Evolutionary conservation across 2,329 filamentous ascomycete genomes (phyloP), one percentile per base, ranked within the genome.

Genomic region (Stagonosporopsis tanaceti): DNA sequence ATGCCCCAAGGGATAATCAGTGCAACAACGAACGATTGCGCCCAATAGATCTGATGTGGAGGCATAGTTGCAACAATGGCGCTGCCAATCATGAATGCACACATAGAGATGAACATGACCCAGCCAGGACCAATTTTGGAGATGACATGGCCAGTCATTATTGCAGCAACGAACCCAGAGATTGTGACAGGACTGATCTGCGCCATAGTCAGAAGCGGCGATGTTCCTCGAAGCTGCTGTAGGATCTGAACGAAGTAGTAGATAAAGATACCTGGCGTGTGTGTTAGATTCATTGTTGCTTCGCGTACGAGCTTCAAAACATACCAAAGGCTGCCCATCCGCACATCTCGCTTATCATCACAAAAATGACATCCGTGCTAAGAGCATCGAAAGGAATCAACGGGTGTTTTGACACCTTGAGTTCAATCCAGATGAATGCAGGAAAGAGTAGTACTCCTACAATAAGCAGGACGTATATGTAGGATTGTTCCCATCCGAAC

Each of bases 401-500:
- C 0, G 87, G 87, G 32, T 81, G 71, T 1, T 71, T 63, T 0
- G 84, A 77, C 8, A 79, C 71, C 28, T 70, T 65, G 50, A 78
- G 60, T 66, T 87, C 80, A 55, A 84, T 68, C 72, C 81, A 81
- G 48, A 85, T 80, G 67, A 91, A 91, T 1, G 79, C 65, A 0
- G 71, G 75, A 2, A 87, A 72, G 2, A 89, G 73, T 0, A 87
- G 35, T 2, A 85, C 54, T 0, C 87, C 87, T 2, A 88, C 58
- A 35, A 89, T 82, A 0, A 91, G 76, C 0, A 84, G 74, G 0
- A 83, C 76, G 57, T 84, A 83, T n/a, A 87, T 78, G 53, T 86
- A 86, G 0, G 84, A 77, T 6, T 79, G 77, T 1, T 75, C 63
- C 87, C 87, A 90, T 1, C 86, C 85, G 1, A 81, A 83, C 0